Conservation (phyloP, 2,329 filamentous ascomycete genomes). For the Escovopsis sp. region DNA sequence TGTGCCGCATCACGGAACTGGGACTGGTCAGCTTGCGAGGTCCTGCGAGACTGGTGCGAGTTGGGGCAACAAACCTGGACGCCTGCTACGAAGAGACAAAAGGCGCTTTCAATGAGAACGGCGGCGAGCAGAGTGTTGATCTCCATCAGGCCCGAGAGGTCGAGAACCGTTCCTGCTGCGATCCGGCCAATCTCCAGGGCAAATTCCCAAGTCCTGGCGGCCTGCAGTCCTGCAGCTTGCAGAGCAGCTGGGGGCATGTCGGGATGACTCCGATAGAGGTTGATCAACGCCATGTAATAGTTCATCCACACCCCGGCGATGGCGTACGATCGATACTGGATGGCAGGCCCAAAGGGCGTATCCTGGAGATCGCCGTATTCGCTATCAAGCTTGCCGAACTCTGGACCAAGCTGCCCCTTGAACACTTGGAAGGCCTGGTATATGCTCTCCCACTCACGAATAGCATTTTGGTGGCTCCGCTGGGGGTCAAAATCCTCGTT, state of each 20-base stretch:
- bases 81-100: conserved; percentile 75
- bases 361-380: conserved; percentile 48
- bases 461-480: conserved; percentile 51
- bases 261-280: conserved; percentile 71
- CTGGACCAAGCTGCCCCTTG: conserved; percentile 48
- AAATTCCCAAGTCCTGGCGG: conserved; percentile 53
- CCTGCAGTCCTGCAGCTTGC: conserved; percentile 68
- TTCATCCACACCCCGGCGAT: conserved; percentile 80
- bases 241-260: conserved; percentile 84
- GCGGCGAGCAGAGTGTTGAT: conserved; percentile 68
- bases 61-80: conserved; percentile 40
- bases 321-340: conserved; percentile 75
- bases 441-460: conserved; percentile 68
- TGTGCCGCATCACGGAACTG: conserved; percentile 60
- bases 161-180: conserved; percentile 52
- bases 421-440: conserved; percentile 55
- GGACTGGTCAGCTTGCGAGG: conserved; percentile 6
- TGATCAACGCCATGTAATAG: conserved; percentile 72
- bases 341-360: conserved; percentile 65
- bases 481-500: conserved; percentile 42
- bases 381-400: conserved; percentile 60
- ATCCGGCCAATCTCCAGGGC: conserved; percentile 70
- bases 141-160: conserved; percentile 34
- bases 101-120: conserved; percentile 67
- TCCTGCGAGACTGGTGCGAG: background rate